Base-by-base conservation (phyloP, 495 filamentous ascomycete species). In the Penicillium daleae region DNA sequence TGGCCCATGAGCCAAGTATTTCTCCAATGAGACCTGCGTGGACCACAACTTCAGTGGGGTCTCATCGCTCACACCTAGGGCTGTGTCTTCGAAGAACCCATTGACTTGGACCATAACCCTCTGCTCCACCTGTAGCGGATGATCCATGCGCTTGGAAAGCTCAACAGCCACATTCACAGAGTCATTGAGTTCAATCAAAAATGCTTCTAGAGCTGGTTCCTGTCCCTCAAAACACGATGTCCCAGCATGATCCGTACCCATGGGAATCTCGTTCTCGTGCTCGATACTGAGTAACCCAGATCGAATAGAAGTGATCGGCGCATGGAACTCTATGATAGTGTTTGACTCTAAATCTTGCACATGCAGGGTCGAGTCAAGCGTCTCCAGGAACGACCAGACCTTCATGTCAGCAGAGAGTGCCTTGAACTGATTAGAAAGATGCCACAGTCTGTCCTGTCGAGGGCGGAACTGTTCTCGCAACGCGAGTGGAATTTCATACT, bases 331-430 rank as follows among this genome's bases (percentile, higher is more conserved):
- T 31, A 80, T 60, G 0, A 65, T 59, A 13, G 65, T 77, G 6
- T 62, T 63, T 1, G 67, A 69, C 19, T 78, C 74, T 0, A 64
- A 57, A 61, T 80, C 76, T 17, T 62, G 57, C 8, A 85, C 78
- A 5, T 80, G 80, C 39, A 90, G 72, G 8, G 78, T 75, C 0
- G 87, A 87, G 63, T 90, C 88, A 3, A 82, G 69, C 0, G 85
- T 89, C 67, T 90, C 87, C 35, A 87, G 83, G 31, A 89, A 87
- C 4, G 86, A 85, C 83, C 86, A 89, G n/a, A 90, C 74, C 51
- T 84, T 86, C 48, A 89, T 77, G 55, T 89, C 87, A 39, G 83
- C 82, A 2, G 85, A 83, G 17, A 88, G 79, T 7, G 82, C 76
- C 59, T 82, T 81, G 66, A 90, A 90, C 26, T 80, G 73, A 12